These are phyloP conservation scores for Mucuna pruriens DNA, from an alignment of 306 rosid species.

Conservation along the genomic window DNA sequence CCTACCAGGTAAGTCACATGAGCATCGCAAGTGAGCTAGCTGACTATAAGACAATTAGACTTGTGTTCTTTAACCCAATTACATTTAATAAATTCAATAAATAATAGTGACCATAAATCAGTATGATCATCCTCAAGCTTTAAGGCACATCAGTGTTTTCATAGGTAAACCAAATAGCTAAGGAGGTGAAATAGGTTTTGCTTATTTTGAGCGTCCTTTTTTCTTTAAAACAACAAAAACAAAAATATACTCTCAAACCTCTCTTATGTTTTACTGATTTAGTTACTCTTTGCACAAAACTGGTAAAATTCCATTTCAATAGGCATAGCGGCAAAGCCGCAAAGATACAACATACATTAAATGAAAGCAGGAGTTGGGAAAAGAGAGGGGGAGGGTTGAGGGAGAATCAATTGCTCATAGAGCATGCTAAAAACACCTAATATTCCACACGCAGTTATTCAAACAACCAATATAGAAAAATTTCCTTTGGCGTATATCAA, in stretches of 20 bases:
- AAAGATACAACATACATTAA: slow-evolving; percentile 51
- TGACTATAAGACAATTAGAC: no score
- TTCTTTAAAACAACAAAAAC: no score
- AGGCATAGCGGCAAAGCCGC: slow-evolving; percentile 50
- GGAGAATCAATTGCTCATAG: slow-evolving; percentile 43
- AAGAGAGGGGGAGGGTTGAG: background rate
- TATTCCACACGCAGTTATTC: slow-evolving; percentile 60
- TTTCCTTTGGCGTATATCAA: slow-evolving; percentile 14
- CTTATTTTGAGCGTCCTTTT: background rate
- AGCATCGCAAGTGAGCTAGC: no score
- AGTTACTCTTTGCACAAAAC: slow-evolving; percentile 50
- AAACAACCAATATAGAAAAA: slow-evolving; percentile 44
- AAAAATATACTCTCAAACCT: no score
- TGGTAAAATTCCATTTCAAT: slow-evolving; percentile 40
- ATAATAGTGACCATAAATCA: no score
- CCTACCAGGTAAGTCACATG: no score
- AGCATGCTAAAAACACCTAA: slow-evolving; percentile 46
- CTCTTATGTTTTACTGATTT: no score
- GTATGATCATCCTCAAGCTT: no score
- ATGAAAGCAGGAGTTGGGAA: background rate
- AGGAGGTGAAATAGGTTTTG: no score
- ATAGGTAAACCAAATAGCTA: background rate
- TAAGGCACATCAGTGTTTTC: no score
- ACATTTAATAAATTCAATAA: no score
- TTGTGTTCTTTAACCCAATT: no score